Evolutionary conservation across 2,329 filamentous ascomycete genomes (phyloP), one percentile per base, ranked within the genome.

Genomic region (Acrodontium crateriforme): DNA sequence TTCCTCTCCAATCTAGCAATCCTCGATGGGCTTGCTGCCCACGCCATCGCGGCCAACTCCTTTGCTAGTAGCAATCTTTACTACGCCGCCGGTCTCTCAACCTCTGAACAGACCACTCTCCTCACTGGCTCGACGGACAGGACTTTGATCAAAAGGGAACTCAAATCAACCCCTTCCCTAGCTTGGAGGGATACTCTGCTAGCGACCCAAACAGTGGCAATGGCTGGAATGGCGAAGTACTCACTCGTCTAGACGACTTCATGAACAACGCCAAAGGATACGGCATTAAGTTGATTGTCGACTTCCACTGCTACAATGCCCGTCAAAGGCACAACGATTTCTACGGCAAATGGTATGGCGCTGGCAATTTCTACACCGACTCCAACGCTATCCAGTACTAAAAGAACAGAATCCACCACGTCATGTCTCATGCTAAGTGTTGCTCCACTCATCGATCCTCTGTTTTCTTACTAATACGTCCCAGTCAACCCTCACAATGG

Each of bases 251-350:
- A 6, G 35, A 40, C 14, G 26, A 28, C 17, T 33, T 37, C 19
- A 35, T 40, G 32, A 9, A 6, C 25, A 33, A 25, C 5, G 32
- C 35, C 6, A 14, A 27, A n/a, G 13, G 15, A 18, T 31, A 35
- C 16, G 33, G 33, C 8, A 30, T 38, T 35, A 36, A 40, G 19
- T 16, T 37, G 15, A 29, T 33, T 22, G 28, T 40, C 25, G 33
- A 35, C 5, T 26, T 35, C 16, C 31, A 34, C 25, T 32, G 32
- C 24, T 35, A 35, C 14, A 37, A 37, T 14, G 26, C 32, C 10
- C 22, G 38, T 15, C 17, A 28, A 15, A 29, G n/a, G 16, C 28
- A 29, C 6, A 15, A 15, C 6, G 28, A 33, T 16, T 40, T 35
- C 26, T 40, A 38, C 24, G 28, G 30, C 2, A 26, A 28, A 6